Base-by-base conservation (phyloP, 106 monocot species). In the Dendrobium officinale region DNA sequence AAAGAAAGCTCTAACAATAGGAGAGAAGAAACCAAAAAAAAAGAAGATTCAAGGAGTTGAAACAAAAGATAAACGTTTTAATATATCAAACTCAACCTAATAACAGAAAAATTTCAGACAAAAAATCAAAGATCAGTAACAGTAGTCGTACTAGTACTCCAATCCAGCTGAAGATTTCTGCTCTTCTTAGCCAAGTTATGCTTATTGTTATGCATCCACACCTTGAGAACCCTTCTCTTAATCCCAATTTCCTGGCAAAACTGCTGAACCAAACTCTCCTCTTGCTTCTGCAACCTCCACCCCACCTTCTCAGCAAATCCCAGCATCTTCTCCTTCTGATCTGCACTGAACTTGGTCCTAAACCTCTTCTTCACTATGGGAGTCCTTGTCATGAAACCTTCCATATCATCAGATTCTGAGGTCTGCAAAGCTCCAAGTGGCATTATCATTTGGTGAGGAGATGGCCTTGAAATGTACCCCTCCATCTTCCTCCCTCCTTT, bases 261-360 rank as follows among this genome's bases (percentile, higher is more conserved):
- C 47, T 84, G 84, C 75, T 87, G 87, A 72, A 90, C 90, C 51
- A 51, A 29, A 18, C 72, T 54, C 61, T 90, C 90, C 72, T 90
- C 87, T 42, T 79, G 83, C 85, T 58, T 85, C 85, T 85, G 90
- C 5, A 90, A 43, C 81, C 79, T 83, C 90, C 90, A 90, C 42
- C 89, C 92, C 4, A 73, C 80, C 75, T 47, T 85, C 87, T 89
- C 92, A 1, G 92, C 92, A 40, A 92, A 92, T n/a, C 33, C 47
- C 78, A 86, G 40, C 92, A 92, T 92, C 80, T 84, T 89, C 80
- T 89, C 89, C 92, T 92, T 92, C 92, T 92, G 92, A 73, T 92
- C 92, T 5, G 81, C 80, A 10, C 87, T 92, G 84, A 92, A 92
- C 84, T 87, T 92, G 75, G 92, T 92, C 76, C 92, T 81, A 80